Evolutionary conservation across 768 basidiomycete genomes (phyloP), one percentile per base, ranked within the genome.

Genomic region (Naganishia kalamii): DNA sequence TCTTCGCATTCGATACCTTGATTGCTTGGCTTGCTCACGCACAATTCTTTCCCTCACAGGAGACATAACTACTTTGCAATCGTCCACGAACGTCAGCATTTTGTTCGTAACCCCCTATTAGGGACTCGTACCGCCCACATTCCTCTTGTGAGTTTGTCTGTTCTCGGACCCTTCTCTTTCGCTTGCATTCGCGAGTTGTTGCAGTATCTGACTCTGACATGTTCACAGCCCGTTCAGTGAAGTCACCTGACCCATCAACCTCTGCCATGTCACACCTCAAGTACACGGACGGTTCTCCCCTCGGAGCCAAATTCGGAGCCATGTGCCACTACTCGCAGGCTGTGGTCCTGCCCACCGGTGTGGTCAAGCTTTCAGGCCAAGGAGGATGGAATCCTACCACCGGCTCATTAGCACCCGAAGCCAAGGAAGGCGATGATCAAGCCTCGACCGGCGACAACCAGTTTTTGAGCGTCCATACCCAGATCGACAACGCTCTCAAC

Each of bases 301-400:
- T 57, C 13, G 54, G 54, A 40, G 54, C 54, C 19, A 33, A 37
- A 3, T 57, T 57, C 35, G 54, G 54, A 37, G 37, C 35, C 35
- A 57, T 57, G 54, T 57, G 54, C 35, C 54, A 57, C 35, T 57
- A 57, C 54, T 37, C 32, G 12, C 54, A 57, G 40, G 54, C 54
- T 10, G 54, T 57, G 12, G 30, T 57, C 37, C 23, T 57, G 4
- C 54, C 54, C 10, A 37, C 54, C 27, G 54, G 54, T 8, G 40
- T 57, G 5, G 54, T 57, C 54, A 57, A 57, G 37, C 54, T 57
- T 2, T 57, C 54, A 21, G 54, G 54, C 37, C 54, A 57, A 40
- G 54, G 54, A 23, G 54, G 54, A 35, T 57, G 54, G 54, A n/a
- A 57, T 41, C 54, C 54, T 7, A 6, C 11, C 12, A 57, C 54